Base-by-base conservation (phyloP, 495 filamentous ascomycete genomes). In the Tetracladium setigerum region DNA sequence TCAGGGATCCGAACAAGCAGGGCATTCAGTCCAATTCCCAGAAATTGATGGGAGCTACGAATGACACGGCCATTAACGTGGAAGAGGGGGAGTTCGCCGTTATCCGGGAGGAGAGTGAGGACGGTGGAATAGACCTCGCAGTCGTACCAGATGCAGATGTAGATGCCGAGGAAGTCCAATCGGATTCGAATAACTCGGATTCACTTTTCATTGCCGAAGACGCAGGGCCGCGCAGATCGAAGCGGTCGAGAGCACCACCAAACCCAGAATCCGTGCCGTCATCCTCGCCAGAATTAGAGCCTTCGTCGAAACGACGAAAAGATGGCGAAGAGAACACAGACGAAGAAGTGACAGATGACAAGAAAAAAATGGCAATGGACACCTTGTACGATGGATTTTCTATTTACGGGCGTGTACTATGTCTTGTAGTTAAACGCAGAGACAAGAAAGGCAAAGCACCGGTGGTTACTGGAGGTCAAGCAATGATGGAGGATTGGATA, bases 401-500 rank as follows among this genome's bases (percentile, higher is more conserved):
- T 57, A 96, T 98, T 62, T 90, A 92, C 66, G 87, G 91, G 7
- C 83, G 87, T 49, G 86, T 95, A 27, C 70, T 98, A 32, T 97
- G 89, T 62, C 68, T 98, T 32, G 81, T 97, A 12, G 83, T 98
- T 51, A 91, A 94, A 63, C 74, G 84, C 33, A 81, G 71, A 47
- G 80, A 78, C 9, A 57, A 39, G 52, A 47, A 50, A 47, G 50
- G 56, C 3, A 58, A 64, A 46, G 57, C 58, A 13, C 53, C 54
- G 51, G 62, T 48, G 37, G 65, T 47, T 43, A 57, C 61, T 34
- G 66, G 60, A 12, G 82, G 86, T 24, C 83, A 88, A 57, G 83
- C 82, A 44, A 79, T 88, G 73, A 86, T 96, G 82, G 89, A 96
- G 71, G 87, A 89, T 60, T 95, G 89, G 85, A 91, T 95, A 38